Evolutionary conservation across 2,329 filamentous ascomycete genomes (phyloP), one percentile per base, ranked within the genome.

Genomic region (Claviceps maximensis): DNA sequence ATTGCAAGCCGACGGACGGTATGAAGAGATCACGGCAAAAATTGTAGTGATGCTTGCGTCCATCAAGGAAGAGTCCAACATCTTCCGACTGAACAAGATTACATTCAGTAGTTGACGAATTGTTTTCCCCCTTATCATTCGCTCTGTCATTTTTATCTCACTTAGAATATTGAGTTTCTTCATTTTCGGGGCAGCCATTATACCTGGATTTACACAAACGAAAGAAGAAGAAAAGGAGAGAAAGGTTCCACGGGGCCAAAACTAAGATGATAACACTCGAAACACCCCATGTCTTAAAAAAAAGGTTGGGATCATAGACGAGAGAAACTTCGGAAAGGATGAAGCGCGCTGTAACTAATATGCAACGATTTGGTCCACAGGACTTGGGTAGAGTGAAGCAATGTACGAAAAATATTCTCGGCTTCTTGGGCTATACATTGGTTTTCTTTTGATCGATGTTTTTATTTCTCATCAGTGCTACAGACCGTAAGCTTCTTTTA

Each of bases 311-410:
- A 65, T 55, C 59, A 68, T 66, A 69, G 65, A 69, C 61, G 66
- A 66, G 61, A 68, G 58, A 53, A 58, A 38, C 45, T 42, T 54
- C 55, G 52, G 59, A 55, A 56, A 33, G 48, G 49, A 49, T 50
- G 48, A 51, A 63, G 59, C 60, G 63, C 55, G 60, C 59, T 69
- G 66, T 67, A 67, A 62, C 59, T 67, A 67, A 67, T 68, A 66
- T 61, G 62, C 60, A 59, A 65, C 56, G 55, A 64, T 65, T 67
- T 65, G 58, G 59, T 61, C 57, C 58, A 27, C 50, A 47, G 23
- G 58, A 60, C 58, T 65, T 66, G 63, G 62, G 64, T 65, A 65
- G 61, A 59, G 58, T 56, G 59, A 60, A 58, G 58, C 58, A 58
- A 66, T 65, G 63, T 67, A 65, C 59, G 62, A 64, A 59, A 65